phyloP scores from a whole-genome alignment of 179 eudicot species.

The Beta corolliflora region DNA sequence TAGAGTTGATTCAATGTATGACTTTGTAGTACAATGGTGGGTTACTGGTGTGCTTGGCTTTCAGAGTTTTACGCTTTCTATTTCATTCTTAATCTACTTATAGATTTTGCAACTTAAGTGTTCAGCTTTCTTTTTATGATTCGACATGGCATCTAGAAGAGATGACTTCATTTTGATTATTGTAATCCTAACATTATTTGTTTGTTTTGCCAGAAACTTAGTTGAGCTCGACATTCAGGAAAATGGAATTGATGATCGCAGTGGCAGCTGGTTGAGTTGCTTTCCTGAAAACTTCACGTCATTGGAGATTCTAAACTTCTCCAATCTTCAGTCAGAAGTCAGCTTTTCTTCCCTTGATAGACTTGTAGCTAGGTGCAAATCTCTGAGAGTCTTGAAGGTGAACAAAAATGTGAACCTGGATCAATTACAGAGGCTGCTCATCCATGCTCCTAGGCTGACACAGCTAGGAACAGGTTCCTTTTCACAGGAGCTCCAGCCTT shows the following conservation, averaged over 20 bases:
- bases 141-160: not conserved
- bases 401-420: slow-evolving; percentile 63
- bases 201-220: slow-evolving; percentile 60
- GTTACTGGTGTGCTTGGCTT: not conserved
- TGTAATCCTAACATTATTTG: slow-evolving; percentile 11
- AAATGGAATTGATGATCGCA: slow-evolving; percentile 64
- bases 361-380: slow-evolving; percentile 68
- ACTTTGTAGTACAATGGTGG: not conserved
- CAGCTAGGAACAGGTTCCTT: slow-evolving; percentile 87
- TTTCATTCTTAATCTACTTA: not conserved
- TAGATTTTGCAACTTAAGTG: not conserved
- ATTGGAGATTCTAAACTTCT: slow-evolving; percentile 72
- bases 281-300: slow-evolving; percentile 76
- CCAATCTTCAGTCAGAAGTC: slow-evolving; percentile 63
- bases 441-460: slow-evolving; percentile 55
- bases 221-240: slow-evolving; percentile 91
- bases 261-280: slow-evolving; percentile 79
- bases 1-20: not conserved
- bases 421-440: slow-evolving; percentile 62
- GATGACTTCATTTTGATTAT: not conserved
- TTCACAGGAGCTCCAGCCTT: slow-evolving; percentile 60
- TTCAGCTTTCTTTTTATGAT: not conserved
- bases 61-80: not conserved
- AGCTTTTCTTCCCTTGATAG: slow-evolving; percentile 64
- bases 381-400: slow-evolving; percentile 63